A percentile compares a stretch with the other conserved stretches of the same genome.
Conservation (phyloP, 1,284 basidiomycete species). For the Coniferiporia sulphurascens region DNA sequence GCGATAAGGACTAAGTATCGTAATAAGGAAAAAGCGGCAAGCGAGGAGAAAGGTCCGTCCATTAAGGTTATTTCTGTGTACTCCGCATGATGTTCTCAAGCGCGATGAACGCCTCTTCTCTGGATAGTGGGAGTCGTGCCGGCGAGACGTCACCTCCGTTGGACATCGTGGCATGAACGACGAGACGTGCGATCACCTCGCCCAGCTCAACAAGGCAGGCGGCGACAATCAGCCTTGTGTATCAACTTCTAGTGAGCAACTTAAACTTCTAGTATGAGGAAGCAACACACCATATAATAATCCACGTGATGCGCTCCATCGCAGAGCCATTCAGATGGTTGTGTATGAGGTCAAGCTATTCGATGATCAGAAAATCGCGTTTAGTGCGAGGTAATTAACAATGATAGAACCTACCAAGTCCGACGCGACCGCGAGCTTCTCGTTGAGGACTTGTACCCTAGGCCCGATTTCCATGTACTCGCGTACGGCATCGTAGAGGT, state of each 20-base stretch:
- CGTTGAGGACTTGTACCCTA: slow-evolving; percentile 84
- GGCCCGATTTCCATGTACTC: slow-evolving; percentile 93
- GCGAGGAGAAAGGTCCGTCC: background rate
- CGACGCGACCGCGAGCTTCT: slow-evolving; percentile 82
- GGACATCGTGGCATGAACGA: slow-evolving; percentile 56
- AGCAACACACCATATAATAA: slow-evolving; percentile 76
- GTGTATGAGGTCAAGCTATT: slow-evolving; percentile 85
- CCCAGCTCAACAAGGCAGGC: slow-evolving; percentile 84
- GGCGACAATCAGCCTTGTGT: slow-evolving; percentile 74
- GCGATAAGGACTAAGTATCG: background rate
- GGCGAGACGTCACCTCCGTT: slow-evolving; percentile 28
- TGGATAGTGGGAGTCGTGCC: slow-evolving; percentile 30
- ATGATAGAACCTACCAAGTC: slow-evolving; percentile 59
- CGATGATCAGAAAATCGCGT: slow-evolving; percentile 9
- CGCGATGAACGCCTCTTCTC: slow-evolving; percentile 36
- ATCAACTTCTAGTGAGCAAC: background rate
- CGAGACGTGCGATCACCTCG: slow-evolving; percentile 77
- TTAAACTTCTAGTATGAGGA: background rate
- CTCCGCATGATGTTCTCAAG: slow-evolving; percentile 35
- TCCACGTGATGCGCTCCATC: slow-evolving; percentile 93
- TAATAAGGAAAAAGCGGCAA: background rate
- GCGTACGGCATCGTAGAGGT: slow-evolving; percentile 87
- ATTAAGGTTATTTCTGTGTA: background rate
- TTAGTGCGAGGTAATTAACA: slow-evolving; percentile 19
- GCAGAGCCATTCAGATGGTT: slow-evolving; percentile 89